Evolutionary conservation across 805 yeast species (phyloP).

Genomic region (Wickerhamomyces bovis): DNA sequence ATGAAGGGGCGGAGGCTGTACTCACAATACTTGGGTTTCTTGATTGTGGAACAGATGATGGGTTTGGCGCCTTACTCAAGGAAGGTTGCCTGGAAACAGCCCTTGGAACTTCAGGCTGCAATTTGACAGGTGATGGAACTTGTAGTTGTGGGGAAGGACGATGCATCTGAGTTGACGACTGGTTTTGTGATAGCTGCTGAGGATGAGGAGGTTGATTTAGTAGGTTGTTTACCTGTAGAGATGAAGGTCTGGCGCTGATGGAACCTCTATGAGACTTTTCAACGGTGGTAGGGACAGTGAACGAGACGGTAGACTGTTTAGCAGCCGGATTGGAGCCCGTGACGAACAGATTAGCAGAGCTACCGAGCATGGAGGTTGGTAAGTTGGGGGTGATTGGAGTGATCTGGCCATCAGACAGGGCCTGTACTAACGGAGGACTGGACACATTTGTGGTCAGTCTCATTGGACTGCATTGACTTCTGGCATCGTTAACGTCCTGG

Average conservation of each 20-base stretch:
- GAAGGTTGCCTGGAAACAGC: slow-evolving; percentile 14
- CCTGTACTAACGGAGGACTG: slow-evolving; percentile 1
- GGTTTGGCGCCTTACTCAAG: neutral
- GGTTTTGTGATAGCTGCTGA: slow-evolving; percentile 14
- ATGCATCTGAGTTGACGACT: neutral
- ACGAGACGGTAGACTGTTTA: slow-evolving; percentile 31
- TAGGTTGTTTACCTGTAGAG: slow-evolving; percentile 25
- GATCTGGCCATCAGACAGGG: neutral
- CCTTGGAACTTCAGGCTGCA: neutral
- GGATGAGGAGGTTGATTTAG: slow-evolving; percentile 8
- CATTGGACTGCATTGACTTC: neutral
- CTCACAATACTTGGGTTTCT: slow-evolving; percentile 17
- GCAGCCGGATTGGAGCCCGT: neutral
- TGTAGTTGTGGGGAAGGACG: neutral
- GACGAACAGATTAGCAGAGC: neutral
- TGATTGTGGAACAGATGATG: slow-evolving; percentile 7
- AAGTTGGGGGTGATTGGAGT: neutral
- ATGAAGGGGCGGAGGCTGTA: slow-evolving; percentile 14
- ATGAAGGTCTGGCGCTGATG: slow-evolving; percentile 47
- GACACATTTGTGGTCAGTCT: neutral
- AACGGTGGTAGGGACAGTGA: slow-evolving; percentile 37
- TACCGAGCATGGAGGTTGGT: neutral
- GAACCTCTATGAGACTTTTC: slow-evolving; percentile 51
- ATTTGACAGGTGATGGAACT: slow-evolving; percentile 2
- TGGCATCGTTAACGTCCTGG: neutral